Conservation (phyloP, 225 moss, liverwort and hornwort genomes). For the Rhytidiadelphus loreus region DNA sequence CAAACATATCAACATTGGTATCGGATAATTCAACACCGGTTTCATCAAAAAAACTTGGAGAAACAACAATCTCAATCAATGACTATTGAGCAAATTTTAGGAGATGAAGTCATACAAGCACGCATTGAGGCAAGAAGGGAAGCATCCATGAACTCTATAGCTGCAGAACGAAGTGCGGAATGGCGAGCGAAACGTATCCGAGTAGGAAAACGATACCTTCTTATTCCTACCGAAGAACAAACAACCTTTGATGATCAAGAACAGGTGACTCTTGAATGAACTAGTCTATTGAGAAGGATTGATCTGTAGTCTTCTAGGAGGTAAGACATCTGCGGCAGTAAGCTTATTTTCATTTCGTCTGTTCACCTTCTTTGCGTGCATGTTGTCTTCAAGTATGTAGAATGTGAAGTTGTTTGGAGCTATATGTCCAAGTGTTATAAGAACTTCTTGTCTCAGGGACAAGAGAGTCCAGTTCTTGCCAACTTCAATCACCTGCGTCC, state of each 20-base stretch:
- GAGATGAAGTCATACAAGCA: background rate
- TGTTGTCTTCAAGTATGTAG: background rate
- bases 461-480: background rate
- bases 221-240: too few relatives aligned
- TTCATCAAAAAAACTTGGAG: background rate
- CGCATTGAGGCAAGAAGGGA: background rate
- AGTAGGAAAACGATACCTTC: too few relatives aligned
- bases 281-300: background rate
- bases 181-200: too few relatives aligned
- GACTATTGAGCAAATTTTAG: background rate
- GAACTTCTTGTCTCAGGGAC: background rate
- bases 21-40: background rate
- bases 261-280: too few relatives aligned
- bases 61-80: background rate
- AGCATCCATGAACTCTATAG: background rate
- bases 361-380: background rate
- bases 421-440: background rate
- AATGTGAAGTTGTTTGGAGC: background rate
- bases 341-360: too few relatives aligned
- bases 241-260: too few relatives aligned
- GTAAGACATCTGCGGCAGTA: too few relatives aligned
- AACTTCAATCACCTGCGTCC: background rate
- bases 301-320: background rate
- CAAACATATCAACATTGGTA: too few relatives aligned
- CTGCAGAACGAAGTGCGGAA: background rate